Percentiles rank a stretch among this genome's conserved stretches.
These are phyloP conservation scores for Penicillium sclerotiorum DNA, from an alignment of 2,329 filamentous ascomycete species.

Conservation along the genomic window DNA sequence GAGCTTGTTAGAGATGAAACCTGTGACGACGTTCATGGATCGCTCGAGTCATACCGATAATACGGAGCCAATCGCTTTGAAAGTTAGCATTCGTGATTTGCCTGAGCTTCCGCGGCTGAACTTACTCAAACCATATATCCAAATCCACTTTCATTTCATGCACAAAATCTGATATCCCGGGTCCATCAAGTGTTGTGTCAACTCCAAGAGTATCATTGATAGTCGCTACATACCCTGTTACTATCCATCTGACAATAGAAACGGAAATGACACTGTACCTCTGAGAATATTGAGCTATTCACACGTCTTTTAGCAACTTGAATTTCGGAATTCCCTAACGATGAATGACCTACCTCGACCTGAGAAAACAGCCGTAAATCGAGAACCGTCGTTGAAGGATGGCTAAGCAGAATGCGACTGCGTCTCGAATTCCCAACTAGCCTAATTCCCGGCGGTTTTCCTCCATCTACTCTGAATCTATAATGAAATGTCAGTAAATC, in stretches of 20 bases:
- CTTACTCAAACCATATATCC: constrained; percentile 52
- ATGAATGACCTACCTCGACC: constrained; percentile 41
- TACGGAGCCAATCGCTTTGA: constrained; percentile 38
- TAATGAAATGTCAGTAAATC: background rate
- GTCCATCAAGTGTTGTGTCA: constrained; percentile 29
- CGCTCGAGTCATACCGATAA: constrained; percentile 31
- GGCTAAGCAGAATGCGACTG: constrained; percentile 50
- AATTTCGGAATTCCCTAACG: background rate
- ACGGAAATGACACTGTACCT: constrained; percentile 18
- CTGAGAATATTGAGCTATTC: constrained; percentile 48
- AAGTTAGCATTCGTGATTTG: constrained; percentile 5
- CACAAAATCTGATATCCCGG: constrained; percentile 45
- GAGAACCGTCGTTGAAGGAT: constrained; percentile 48
- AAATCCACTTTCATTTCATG: constrained; percentile 53
- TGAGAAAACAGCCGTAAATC: constrained; percentile 58
- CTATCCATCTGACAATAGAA: background rate
- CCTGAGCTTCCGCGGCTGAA: background rate
- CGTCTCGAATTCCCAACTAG: constrained; percentile 44
- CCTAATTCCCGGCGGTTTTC: constrained; percentile 47
- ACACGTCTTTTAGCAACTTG: constrained; percentile 6
- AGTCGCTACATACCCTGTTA: constrained; percentile 29
- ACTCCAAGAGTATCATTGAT: constrained; percentile 41
- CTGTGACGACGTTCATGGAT: background rate
- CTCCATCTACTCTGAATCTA: constrained; percentile 48
- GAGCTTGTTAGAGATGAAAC: constrained; percentile 3